A percentile compares a stretch with the other conserved stretches of the same genome.
phyloP scores from a whole-genome alignment of 768 basidiomycete species.

The Tulasnella sp. region DNA sequence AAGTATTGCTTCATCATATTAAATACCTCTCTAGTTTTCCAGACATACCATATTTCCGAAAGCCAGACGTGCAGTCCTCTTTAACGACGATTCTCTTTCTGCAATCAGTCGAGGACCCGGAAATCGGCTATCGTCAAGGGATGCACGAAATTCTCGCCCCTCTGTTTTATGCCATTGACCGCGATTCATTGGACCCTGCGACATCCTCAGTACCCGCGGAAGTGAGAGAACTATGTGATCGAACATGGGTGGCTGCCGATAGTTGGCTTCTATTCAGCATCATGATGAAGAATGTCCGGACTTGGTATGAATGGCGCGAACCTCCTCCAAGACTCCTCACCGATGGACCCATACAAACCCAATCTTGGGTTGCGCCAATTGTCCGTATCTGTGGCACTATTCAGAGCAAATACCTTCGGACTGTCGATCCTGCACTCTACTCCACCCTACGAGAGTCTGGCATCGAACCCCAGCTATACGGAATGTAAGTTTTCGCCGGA shows the following conservation, averaged over 20 bases:
- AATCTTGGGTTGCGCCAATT: constrained; percentile 71
- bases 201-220: constrained; percentile 25
- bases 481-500: constrained; percentile 50
- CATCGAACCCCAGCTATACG: constrained; percentile 94
- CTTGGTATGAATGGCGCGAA: constrained; percentile 52
- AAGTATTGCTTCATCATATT: not conserved
- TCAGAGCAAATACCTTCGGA: constrained; percentile 58
- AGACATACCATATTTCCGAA: constrained; percentile 86
- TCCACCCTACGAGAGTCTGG: constrained; percentile 61
- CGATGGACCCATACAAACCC: constrained; percentile 24
- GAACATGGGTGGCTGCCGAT: constrained; percentile 68
- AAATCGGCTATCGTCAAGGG: constrained; percentile 90
- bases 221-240: constrained; percentile 50
- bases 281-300: constrained; percentile 67
- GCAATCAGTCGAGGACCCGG: constrained; percentile 62
- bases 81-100: constrained; percentile 83
- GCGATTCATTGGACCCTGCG: constrained; percentile 48
- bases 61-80: constrained; percentile 56
- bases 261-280: constrained; percentile 70
- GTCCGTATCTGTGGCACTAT: constrained; percentile 70
- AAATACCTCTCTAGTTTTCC: constrained; percentile 58
- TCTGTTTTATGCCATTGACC: constrained; percentile 69
- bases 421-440: constrained; percentile 69
- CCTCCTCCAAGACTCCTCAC: constrained; percentile 1
- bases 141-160: constrained; percentile 97